A percentile compares a stretch with the other conserved stretches of the same genome.
Conservation (phyloP, 805 yeast species). For the Zygoascus tannicola region DNA sequence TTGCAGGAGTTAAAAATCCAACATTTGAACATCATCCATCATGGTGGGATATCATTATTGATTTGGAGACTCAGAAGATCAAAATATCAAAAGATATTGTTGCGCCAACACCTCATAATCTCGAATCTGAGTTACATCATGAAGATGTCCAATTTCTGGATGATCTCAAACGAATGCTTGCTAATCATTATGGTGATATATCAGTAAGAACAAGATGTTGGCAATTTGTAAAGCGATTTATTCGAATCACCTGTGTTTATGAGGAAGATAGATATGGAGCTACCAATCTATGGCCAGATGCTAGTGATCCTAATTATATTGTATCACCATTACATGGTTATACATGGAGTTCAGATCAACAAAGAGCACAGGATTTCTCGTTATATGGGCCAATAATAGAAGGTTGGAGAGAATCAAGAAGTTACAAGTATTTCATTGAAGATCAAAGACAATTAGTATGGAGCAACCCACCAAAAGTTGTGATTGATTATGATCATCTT, state of each 20-base stretch:
- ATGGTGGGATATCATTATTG: conserved; percentile 49
- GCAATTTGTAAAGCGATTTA: conserved; percentile 21
- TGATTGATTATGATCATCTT: conserved; percentile 24
- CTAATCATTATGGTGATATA: conserved; percentile 24
- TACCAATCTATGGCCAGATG: conserved; percentile 17
- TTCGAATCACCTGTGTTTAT: conserved; percentile 22
- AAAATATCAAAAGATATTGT: conserved; percentile 22
- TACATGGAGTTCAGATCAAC: conserved; percentile 23
- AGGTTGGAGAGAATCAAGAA: conserved; percentile 24
- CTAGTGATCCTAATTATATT: conserved; percentile 10
- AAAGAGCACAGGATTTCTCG: conserved; percentile 17
- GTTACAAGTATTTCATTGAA: conserved; percentile 19
- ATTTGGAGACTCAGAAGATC: conserved; percentile 36
- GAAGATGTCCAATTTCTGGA: conserved; percentile 22
- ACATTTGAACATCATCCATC: conserved; percentile 45
- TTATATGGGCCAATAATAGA: conserved; percentile 22
- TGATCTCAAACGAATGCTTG: conserved; percentile 21
- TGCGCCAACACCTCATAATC: background rate
- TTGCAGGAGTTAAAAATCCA: conserved; percentile 56
- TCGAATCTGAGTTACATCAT: background rate
- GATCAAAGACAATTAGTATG: conserved; percentile 15
- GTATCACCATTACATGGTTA: conserved; percentile 26
- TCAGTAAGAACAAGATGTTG: conserved; percentile 22
- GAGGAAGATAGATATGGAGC: conserved; percentile 21
- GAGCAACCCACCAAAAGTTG: conserved; percentile 18